Base-by-base conservation (phyloP, 495 filamentous ascomycete species). In the Aspergillus panamensis region DNA sequence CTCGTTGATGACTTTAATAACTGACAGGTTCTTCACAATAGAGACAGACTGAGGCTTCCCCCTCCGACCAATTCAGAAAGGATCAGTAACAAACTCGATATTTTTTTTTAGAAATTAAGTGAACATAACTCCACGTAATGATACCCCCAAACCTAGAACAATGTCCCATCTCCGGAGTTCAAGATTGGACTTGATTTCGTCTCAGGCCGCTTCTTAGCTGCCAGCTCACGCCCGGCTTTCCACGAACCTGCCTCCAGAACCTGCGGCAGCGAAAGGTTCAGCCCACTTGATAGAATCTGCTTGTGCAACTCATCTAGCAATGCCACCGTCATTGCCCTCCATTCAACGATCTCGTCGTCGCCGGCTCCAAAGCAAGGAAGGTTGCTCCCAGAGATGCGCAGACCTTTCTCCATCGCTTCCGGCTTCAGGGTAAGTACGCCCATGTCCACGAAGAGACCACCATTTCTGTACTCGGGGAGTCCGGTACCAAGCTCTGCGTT, bases 211-310 rank as follows among this genome's bases (percentile, higher is more conserved):
- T 67, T 67, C 53, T 70, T 63, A 0, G 76, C 76, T 5, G 76
- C 76, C 42, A 76, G 53, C 59, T 77, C 70, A 19, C 76, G 61
- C 3, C 76, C 76, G 8, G 67, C 73, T 29, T 76, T 76, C 91
- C 91, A 96, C 61, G 87, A 90, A n/a, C 91, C 91, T 1, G 91
- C 90, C 70, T 96, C 91, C 47, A 96, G 68, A 74, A 95, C 82
- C 69, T 96, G 91, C 12, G 90, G 82, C 61, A 96, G 63, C 35
- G 70, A 87, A 60, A 96, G 71, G 59, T 80, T 77, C 31, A 77
- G 78, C 12, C 77, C 71, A 25, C 69, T 75, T 35, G 84, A 66
- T 9, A 75, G 55, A 31, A 95, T 87, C 62, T 90, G 84, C 8
- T 68, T 72, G 20, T 90, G 77, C 29, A 96, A 72, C 64, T 84